Evolutionary conservation across 1,139 yeast genomes (phyloP).

Genomic region (Sugiyamaella castrensis): DNA sequence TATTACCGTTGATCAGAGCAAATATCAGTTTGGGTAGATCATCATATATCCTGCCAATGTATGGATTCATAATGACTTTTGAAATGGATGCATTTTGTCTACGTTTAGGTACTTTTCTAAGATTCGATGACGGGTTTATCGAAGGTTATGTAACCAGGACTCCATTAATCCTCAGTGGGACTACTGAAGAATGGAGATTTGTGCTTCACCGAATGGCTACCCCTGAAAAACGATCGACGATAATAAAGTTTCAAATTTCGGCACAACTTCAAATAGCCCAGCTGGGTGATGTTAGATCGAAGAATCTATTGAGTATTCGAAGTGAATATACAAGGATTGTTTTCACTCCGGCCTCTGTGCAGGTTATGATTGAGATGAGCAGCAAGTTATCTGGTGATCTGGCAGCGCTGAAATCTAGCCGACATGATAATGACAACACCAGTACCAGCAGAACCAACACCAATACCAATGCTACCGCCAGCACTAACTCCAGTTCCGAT

Average conservation of each 20-base stretch:
- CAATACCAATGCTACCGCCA: neutral
- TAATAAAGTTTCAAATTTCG: constrained; percentile 1
- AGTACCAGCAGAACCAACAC: too few relatives aligned
- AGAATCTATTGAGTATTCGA: constrained; percentile 7
- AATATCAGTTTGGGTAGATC: constrained; percentile 9
- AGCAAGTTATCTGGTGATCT: constrained; percentile 6
- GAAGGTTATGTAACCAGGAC: constrained; percentile 11
- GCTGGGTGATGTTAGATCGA: constrained; percentile 3
- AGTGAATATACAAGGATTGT: constrained; percentile 6
- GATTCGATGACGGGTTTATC: constrained; percentile 10
- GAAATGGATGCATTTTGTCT: constrained; percentile 8
- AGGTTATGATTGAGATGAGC: constrained; percentile 3
- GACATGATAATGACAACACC: too few relatives aligned
- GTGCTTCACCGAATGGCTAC: neutral
- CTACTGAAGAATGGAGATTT: constrained; percentile 9
- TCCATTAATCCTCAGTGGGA: neutral
- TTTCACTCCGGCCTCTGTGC: constrained; percentile 8
- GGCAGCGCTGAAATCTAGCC: neutral
- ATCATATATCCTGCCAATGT: constrained; percentile 4
- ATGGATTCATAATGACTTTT: constrained; percentile 4
- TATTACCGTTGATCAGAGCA: constrained; percentile 6
- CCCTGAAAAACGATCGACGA: neutral
- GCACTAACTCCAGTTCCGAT: neutral
- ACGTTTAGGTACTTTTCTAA: constrained; percentile 7
- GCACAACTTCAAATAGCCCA: constrained; percentile 4